These are phyloP conservation scores for Gonapodya prolifera DNA, from an alignment of 192 early-diverging fungal species.

Conservation along the genomic window DNA sequence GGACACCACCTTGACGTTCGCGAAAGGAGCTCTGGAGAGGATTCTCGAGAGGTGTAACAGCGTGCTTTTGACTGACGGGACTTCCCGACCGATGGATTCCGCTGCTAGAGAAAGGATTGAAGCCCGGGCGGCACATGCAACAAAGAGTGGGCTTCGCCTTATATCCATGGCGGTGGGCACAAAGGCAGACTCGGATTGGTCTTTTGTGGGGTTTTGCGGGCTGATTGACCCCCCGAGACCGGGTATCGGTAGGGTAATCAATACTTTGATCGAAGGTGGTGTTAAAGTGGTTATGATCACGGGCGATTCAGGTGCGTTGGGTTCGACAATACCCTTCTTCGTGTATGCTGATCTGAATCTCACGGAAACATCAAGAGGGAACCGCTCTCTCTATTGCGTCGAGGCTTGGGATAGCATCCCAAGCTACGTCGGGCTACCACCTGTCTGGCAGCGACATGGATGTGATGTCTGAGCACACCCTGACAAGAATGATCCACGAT, in stretches of 20 bases:
- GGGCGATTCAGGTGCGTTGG: constrained; percentile 63
- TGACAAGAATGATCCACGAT: constrained; percentile 19
- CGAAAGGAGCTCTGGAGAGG: constrained; percentile 81
- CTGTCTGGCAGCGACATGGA: constrained; percentile 35
- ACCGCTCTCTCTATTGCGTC: constrained; percentile 85
- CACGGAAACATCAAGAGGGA: constrained; percentile 30
- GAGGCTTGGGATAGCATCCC: constrained; percentile 61
- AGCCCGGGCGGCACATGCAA: constrained; percentile 49
- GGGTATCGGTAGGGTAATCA: constrained; percentile 62
- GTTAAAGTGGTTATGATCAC: constrained; percentile 97
- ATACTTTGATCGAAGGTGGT: constrained; percentile 54
- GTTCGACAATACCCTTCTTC: not conserved
- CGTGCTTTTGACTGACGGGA: constrained; percentile 39
- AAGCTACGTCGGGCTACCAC: constrained; percentile 6
- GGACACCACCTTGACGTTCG: constrained; percentile 30
- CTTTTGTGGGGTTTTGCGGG: constrained; percentile 72
- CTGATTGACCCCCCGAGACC: constrained; percentile 88
- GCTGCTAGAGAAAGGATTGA: constrained; percentile 41
- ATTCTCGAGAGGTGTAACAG: constrained; percentile 59
- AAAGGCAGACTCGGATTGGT: constrained; percentile 27
- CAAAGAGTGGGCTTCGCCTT: constrained; percentile 68
- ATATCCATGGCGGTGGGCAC: constrained; percentile 69
- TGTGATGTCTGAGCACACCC: constrained; percentile 16
- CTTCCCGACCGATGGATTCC: constrained; percentile 36
- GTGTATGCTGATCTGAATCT: not conserved